Evolutionary conservation across 345 rosid species (phyloP), one percentile per base, ranked within the genome.

Genomic region (Laguncularia racemosa): DNA sequence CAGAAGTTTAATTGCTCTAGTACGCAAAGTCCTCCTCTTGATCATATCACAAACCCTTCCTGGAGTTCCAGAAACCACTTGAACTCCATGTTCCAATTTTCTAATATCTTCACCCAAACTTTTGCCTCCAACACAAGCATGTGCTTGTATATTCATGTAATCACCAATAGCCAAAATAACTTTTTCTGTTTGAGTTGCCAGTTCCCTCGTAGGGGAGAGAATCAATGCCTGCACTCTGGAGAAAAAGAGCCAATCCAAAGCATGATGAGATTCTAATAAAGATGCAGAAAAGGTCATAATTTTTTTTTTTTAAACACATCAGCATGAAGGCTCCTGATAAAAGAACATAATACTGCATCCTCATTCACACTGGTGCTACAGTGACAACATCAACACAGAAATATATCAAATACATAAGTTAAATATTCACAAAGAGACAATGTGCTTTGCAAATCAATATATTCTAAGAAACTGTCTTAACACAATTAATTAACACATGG

Each of bases 11-110:
- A 74, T 78, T 40, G 91, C 89, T 77, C 95, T 79, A n/a, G 97
- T 93, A 0, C 96, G 85, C 50, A 93, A 69, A 11, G 96, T 89
- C 71, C 91, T 87, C 77, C 97, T 85, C 85, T 89, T 93, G 67
- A 93, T 93, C 99, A 93, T 93, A 61, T 89, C 97, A 70, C 92
- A 89, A 14, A 93, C 99, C 72, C 97, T 85, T 16, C 99, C 99
- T 8, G 97, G 99, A 16, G 99, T 89, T 62, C 97, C 97, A 16
- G 99, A 93, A 17, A 93, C 99, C 49, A 89, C 85, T 9, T 81
- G 87, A 63, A 81, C 87, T 6, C 87, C 87, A 60, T 71, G 62
- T 43, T 75, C 86, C 43, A 78, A 65, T 73, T 93, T 93, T 64
- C 95, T 81, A 20, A 93, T 93, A 65, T 93, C 99, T 60, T 93